Evolutionary conservation across 768 basidiomycete species (phyloP).

Genomic region (Leccinum boreale): DNA sequence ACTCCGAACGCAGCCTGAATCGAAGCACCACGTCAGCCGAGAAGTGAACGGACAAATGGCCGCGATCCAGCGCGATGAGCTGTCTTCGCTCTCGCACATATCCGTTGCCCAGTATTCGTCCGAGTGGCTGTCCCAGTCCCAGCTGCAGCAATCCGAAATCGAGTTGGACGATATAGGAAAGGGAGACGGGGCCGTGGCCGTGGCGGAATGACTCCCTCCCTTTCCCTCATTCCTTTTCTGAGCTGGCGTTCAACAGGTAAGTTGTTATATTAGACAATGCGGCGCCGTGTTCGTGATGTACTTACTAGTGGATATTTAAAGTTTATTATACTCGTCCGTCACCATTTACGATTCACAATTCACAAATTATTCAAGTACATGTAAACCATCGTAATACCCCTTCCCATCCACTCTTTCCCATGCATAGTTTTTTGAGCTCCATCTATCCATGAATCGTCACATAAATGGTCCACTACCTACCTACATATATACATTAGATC

Average conservation of each 20-base stretch:
- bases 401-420: not conserved
- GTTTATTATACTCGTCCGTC: not conserved
- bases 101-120: not conserved
- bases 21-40: slow-evolving; percentile 12
- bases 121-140: not conserved
- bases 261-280: not conserved
- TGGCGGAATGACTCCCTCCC: too few relatives aligned
- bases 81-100: not conserved
- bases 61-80: not conserved
- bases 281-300: not conserved
- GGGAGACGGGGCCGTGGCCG: too few relatives aligned
- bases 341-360: not conserved
- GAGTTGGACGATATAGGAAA: not conserved
- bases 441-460: not conserved
- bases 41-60: slow-evolving; percentile 13
- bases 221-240: too few relatives aligned
- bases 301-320: not conserved
- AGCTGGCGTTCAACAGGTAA: not conserved
- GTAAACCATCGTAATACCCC: not conserved
- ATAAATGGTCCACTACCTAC: not conserved
- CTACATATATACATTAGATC: slow-evolving; percentile 6
- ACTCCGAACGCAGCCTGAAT: slow-evolving; percentile 2
- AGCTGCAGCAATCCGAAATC: not conserved
- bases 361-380: not conserved
- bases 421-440: not conserved